Conservation (phyloP, 345 rosid species). For the Citropsis articulata region DNA sequence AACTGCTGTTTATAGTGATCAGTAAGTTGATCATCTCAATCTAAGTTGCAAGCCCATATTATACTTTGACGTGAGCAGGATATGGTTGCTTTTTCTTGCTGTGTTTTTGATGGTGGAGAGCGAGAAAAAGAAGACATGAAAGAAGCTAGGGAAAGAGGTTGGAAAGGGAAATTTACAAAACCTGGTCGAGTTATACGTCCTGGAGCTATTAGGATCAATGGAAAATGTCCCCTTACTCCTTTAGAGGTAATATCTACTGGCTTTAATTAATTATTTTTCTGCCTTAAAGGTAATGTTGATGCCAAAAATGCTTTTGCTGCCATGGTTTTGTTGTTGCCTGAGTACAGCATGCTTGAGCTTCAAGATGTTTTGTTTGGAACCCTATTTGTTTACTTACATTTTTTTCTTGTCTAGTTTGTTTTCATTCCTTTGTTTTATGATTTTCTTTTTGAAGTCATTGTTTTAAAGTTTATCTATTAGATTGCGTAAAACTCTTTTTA, state of each 20-base stretch:
- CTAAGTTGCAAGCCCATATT: constrained; percentile 10
- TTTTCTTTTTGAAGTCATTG: background rate
- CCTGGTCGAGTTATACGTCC: constrained; percentile 97
- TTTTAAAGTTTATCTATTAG: background rate
- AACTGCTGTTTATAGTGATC: background rate
- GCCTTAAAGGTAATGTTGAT: background rate
- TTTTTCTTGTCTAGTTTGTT: background rate
- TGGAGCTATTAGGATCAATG: constrained; percentile 93
- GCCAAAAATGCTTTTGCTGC: background rate
- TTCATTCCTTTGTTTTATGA: background rate
- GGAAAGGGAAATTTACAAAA: constrained; percentile 98
- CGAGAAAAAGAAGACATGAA: constrained; percentile 84
- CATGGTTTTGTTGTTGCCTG: background rate
- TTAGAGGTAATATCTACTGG: constrained; percentile 61
- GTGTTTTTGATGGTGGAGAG: constrained; percentile 94
- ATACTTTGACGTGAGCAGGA: constrained; percentile 48
- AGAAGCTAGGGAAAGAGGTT: constrained; percentile 95
- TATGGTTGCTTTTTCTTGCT: constrained; percentile 99
- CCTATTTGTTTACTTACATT: background rate
- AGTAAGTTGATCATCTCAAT: background rate
- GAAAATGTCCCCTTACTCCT: constrained; percentile 97
- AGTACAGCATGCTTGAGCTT: background rate
- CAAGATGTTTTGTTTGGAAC: background rate
- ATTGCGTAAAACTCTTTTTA: background rate
- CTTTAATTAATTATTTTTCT: background rate